Base-by-base conservation (phyloP, 495 filamentous ascomycete genomes). In the Lasiosphaeria hispida region DNA sequence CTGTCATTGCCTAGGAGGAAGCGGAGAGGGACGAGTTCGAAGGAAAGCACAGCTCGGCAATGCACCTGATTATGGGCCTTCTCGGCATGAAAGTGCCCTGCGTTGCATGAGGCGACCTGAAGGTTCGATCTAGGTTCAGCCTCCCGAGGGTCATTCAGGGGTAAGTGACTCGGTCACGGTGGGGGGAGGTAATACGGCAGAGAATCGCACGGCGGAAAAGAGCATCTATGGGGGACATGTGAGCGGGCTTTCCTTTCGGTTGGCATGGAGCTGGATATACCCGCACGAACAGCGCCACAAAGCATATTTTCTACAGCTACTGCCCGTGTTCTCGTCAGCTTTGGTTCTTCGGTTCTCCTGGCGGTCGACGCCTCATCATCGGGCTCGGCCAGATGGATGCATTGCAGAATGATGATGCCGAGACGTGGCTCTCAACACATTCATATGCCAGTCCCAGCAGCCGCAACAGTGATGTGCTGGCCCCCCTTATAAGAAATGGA, bases 231-330 rank as follows among this genome's bases (percentile, higher is more conserved):
- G 49, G 51, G 14, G 17, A 41, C 44, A 58, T 18, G 53, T 53
- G 44, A 37, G 33, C 33, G 19, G 10, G 47, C 39, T 33, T 15
- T 50, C 19, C 34, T 40, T 45, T 15, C 18, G 19, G 43, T 36
- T 23, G 49, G 53, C 35, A 19, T 47, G 47, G 38, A 57, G 55
- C 54, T 62, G 48, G 48, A 65, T 57, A 65, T 57, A 53, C 42
- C 52, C 58, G 40, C 50, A 51, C 48, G 53, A 57, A 34, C 48
- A 48, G 48, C 60, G 55, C 55, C 54, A 48, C 44, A 53, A 62
- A 57, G 30, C 54, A 62, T 58, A 36, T 53, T 53, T 34, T 30
- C 14, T 58, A 8, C 48, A 50, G 44, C 34, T 44, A 39, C 18
- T 48, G 30, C 10, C 30, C 18, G 7, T 48, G 40, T 37, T 30